Base-by-base conservation (phyloP, 495 filamentous ascomycete genomes). In the Delitschia confertaspora region DNA sequence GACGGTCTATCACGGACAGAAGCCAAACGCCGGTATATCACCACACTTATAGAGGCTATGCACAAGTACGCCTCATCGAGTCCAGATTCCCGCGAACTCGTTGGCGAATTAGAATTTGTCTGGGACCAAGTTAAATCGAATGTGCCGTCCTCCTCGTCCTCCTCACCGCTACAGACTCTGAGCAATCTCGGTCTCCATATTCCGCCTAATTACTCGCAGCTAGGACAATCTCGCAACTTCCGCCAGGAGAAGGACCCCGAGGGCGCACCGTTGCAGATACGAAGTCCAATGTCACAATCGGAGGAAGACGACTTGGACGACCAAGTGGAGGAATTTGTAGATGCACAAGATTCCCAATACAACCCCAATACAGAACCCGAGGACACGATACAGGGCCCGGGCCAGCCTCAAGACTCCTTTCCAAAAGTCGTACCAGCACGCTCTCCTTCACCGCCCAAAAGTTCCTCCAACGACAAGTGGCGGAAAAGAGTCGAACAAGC, bases 81-180 rank as follows among this genome's bases (percentile, higher is more conserved):
- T 9, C 73, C 83, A 34, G 87, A 95, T 62, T 86, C 83, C 2
- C 72, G 86, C 30, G 85, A 88, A 61, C 70, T 98, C 6, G 85
- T 96, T 25, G 68, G 78, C n/a, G 93, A 98, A 62, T 74, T 98
- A 13, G 91, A 95, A 65, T 98, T 95, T 57, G 88, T 98, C 33
- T 98, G 91, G 91, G 86, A 95, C 51, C 93, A 96, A 60, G 84
- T 96, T 42, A 91, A 89, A 64, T 82, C 75, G 40, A 95, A 93
- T 55, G 73, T 73, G 18, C 67, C 76, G 0, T 80, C 79, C 9
- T 76, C 76, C 2, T 69, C 74, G 2, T 64, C 62, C 6, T 72
- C 68, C 5, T 73, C 75, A 6, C 61, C 60, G 4, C 54, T 59
- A 3, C 60, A 54, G 26, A 58, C 55, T 14, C 33, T 58, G 8